Conservation (phyloP, 441 rosid species). For the Raphanus hybrid region DNA sequence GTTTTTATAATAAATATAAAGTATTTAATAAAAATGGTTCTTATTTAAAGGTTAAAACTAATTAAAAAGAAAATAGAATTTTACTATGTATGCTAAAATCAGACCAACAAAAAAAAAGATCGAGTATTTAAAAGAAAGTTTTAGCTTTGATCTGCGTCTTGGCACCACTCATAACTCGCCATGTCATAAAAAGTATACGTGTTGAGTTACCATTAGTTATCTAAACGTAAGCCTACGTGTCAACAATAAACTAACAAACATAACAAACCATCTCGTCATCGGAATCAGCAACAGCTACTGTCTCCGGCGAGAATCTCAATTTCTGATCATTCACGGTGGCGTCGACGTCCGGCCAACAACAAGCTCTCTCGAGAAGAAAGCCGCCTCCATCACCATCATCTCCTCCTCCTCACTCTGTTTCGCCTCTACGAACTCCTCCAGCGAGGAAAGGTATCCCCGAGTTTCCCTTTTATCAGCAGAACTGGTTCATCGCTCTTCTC, state of each 20-base stretch:
- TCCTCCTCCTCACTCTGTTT: constrained; percentile 41
- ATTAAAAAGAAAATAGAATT: too few species aligned
- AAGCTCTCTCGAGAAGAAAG: constrained; percentile 64
- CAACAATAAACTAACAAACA: background rate
- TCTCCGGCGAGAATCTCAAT: constrained; percentile 11
- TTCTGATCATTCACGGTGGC: constrained; percentile 71
- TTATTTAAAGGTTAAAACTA: too few species aligned
- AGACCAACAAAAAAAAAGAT: too few species aligned
- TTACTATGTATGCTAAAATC: too few species aligned
- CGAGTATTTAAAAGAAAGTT: background rate
- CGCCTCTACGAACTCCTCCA: constrained; percentile 35
- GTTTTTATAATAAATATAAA: too few species aligned
- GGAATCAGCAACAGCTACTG: background rate
- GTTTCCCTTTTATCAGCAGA: constrained; percentile 81
- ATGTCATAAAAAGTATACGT: constrained; percentile 26
- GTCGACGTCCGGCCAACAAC: constrained; percentile 70
- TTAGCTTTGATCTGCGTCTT: background rate
- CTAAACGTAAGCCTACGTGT: constrained; percentile 23
- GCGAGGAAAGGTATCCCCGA: constrained; percentile 45
- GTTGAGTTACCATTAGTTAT: background rate
- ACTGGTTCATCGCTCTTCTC: constrained; percentile 82
- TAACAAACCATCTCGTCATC: background rate
- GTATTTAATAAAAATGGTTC: too few species aligned
- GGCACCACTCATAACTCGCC: constrained; percentile 20
- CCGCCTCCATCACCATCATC: constrained; percentile 15